These are phyloP conservation scores for Xylariaceae sp. DNA, from an alignment of 2,329 filamentous ascomycete genomes.

Conservation along the genomic window DNA sequence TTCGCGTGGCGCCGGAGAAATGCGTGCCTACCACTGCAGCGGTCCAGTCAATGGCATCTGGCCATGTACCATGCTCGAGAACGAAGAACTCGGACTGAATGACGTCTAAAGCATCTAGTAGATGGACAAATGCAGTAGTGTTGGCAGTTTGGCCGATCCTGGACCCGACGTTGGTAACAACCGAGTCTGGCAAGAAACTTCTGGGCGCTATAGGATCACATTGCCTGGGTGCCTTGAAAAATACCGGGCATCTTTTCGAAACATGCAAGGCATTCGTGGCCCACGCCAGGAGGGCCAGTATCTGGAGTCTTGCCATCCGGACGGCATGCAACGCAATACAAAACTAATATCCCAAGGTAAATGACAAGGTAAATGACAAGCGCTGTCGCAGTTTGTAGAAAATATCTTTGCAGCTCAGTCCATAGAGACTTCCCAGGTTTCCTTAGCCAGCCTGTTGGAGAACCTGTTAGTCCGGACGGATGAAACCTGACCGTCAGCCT, in stretches of 20 bases:
- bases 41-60: conserved; percentile 87
- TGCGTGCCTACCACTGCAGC: conserved; percentile 79
- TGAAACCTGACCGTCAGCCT: no score
- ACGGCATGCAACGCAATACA: background rate
- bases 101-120: conserved; percentile 63
- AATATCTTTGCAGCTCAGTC: no score
- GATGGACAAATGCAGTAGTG: conserved; percentile 39
- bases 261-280: conserved; percentile 1
- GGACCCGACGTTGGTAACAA: conserved; percentile 5
- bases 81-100: conserved; percentile 79
- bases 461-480: no score
- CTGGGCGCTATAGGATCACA: conserved; percentile 25
- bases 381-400: no score
- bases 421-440: no score
- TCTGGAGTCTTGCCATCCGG: no score
- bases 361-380: no score
- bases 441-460: no score
- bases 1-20: conserved; percentile 66
- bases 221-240: conserved; percentile 13
- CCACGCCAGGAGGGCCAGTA: background rate
- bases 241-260: conserved; percentile 16
- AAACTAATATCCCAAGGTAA: background rate
- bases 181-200: conserved; percentile 22
- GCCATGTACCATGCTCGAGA: conserved; percentile 76
- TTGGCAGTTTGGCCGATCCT: conserved; percentile 15